Percentiles rank a stretch among this genome's conserved stretches.
phyloP scores from a whole-genome alignment of 2,329 filamentous ascomycete species.

The Zymoseptoria crescenta region DNA sequence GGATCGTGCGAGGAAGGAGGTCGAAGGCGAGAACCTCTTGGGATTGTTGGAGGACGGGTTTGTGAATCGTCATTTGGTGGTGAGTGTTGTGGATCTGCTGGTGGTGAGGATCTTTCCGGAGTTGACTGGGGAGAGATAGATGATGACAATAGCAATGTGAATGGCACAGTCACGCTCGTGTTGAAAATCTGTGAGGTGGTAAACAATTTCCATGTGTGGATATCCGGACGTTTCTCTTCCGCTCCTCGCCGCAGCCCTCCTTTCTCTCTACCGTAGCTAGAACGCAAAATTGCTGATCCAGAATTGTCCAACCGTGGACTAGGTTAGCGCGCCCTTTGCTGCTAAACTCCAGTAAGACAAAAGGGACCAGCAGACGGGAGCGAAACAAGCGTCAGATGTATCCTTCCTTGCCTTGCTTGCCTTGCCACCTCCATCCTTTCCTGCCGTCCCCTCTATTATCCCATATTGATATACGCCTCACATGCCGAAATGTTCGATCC shows the following conservation, averaged over 20 bases:
- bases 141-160: neutral
- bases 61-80: constrained; percentile 87
- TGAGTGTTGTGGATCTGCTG: constrained; percentile 70
- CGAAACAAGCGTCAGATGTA: neutral
- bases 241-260: neutral
- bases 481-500: neutral
- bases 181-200: neutral
- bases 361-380: neutral
- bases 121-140: constrained; percentile 57
- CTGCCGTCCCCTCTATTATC: neutral
- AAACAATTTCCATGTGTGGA: neutral
- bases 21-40: constrained; percentile 48
- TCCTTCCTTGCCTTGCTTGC: neutral
- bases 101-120: constrained; percentile 81
- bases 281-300: neutral
- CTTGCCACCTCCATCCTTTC: neutral
- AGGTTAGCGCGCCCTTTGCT: too few relatives aligned
- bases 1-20: constrained; percentile 34
- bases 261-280: neutral
- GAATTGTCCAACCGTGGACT: neutral
- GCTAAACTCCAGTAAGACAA: neutral
- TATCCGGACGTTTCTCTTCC: neutral
- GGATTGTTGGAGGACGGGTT: constrained; percentile 73
- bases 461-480: neutral
- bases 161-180: neutral